phyloP scores from a whole-genome alignment of 129 eudicot species.

The Tagetes patula region DNA sequence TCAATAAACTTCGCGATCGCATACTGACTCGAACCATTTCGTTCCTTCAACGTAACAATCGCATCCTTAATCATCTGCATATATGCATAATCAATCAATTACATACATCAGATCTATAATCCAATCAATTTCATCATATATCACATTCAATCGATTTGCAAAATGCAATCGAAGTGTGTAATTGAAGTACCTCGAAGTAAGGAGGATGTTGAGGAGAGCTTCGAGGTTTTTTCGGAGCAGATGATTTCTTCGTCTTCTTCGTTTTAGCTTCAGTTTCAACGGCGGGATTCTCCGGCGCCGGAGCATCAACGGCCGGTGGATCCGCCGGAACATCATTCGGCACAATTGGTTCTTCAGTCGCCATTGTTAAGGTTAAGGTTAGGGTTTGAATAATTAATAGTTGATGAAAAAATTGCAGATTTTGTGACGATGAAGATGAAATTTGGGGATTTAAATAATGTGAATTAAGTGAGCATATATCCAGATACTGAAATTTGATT shows the following conservation, averaged over 20 bases:
- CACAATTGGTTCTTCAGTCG: constrained; percentile 23
- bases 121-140: neutral
- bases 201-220: constrained; percentile 54
- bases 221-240: constrained; percentile 42
- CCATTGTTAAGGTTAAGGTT: neutral
- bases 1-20: constrained; percentile 57
- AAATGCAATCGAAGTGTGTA: constrained; percentile 23
- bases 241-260: constrained; percentile 34
- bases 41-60: constrained; percentile 58
- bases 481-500: neutral
- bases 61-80: constrained; percentile 56
- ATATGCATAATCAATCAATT: constrained; percentile 29
- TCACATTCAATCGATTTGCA: neutral
- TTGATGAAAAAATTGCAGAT: neutral
- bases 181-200: constrained; percentile 48
- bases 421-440: neutral
- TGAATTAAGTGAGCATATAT: neutral
- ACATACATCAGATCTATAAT: neutral
- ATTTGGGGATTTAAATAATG: neutral
- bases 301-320: neutral
- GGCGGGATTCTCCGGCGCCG: constrained; percentile 27
- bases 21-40: constrained; percentile 55
- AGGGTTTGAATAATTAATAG: neutral
- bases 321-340: constrained; percentile 18
- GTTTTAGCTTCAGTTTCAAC: constrained; percentile 21